Evolutionary conservation across 257 asterid species (phyloP), one percentile per base, ranked within the genome.

Genomic region (Fraxinus pennsylvanica): DNA sequence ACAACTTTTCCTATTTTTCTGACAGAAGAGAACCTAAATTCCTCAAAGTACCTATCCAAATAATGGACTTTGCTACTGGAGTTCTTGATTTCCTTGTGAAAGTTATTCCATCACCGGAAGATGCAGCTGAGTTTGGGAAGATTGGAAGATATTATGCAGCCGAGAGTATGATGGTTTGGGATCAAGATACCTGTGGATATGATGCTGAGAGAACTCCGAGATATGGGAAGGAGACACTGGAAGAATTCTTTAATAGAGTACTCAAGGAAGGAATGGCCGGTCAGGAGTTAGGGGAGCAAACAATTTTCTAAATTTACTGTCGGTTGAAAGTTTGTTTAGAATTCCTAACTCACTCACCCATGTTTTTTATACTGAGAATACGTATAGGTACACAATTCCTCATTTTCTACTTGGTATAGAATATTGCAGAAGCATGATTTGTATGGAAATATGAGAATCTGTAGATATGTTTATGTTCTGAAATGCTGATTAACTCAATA

Each of bases 141-240:
- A 96, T 96, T 21, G 99, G 98, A 8, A 86, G 99, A 90, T 96
- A 96, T 72, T 96, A 96, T 83, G 98, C 98, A 2, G 97, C 98
- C 0, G 98, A 96, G 84, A 92, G 98, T 68, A 92, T 96, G 98
- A 74, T 96, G 85, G 72, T 93, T 41, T 88, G 83, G 94, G 97
- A 96, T 85, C 87, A 88, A 1, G 91, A 92, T 80, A 89, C 84
- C 1, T 90, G 97, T 2, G 87, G 89, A 22, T 96, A 96, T 72
- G 85, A 84, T 68, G 98, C 97, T 17, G 97, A 89, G 41, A 82
- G 78, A 30, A 95, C 97, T 6, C 99, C 98, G 8, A 90, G 97
- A 67, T 95, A 95, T 80, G 98, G 98, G 1, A 86, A 80, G 4
- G 99, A 95, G 73, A 90, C 97, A 3, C 84, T 93, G 88, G 99